Evolutionary conservation across 2,329 filamentous ascomycete species (phyloP).

Genomic region (Trichophyton mentagrophytes): DNA sequence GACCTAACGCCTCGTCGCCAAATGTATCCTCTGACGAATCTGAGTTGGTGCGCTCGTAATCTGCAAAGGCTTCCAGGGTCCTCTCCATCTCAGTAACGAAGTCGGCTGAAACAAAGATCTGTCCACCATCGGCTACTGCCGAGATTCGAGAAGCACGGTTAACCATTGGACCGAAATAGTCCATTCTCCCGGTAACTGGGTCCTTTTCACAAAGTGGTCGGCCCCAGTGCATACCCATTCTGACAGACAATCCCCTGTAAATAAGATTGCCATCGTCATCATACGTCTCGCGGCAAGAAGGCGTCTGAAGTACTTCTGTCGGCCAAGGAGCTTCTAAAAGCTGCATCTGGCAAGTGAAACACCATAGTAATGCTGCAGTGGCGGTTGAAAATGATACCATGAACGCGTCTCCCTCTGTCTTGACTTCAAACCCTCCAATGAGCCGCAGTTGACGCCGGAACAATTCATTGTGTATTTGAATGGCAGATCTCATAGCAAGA

Average conservation of each 20-base stretch:
- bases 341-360: slow-evolving; percentile 80
- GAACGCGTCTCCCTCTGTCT: slow-evolving; percentile 98
- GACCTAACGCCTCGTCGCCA: slow-evolving; percentile 60
- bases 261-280: slow-evolving; percentile 81
- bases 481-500: slow-evolving; percentile 88
- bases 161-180: slow-evolving; percentile 99
- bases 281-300: slow-evolving; percentile 67
- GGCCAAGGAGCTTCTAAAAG: slow-evolving; percentile 88
- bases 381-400: slow-evolving; percentile 98
- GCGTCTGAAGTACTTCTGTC: slow-evolving; percentile 75
- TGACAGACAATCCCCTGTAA: slow-evolving; percentile 84
- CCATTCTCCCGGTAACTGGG: slow-evolving; percentile 94
- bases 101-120: slow-evolving; percentile 92
- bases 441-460: slow-evolving; percentile 87
- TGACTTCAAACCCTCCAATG: slow-evolving; percentile 95
- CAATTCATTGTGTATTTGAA: slow-evolving; percentile 93
- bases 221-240: slow-evolving; percentile 97
- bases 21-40: slow-evolving; percentile 60
- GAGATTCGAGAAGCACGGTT: slow-evolving; percentile 93
- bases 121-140: slow-evolving; percentile 85
- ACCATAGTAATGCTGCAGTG: slow-evolving; percentile 89
- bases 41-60: slow-evolving; percentile 57
- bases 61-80: slow-evolving; percentile 77
- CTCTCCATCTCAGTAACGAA: slow-evolving; percentile 94
- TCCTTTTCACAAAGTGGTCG: slow-evolving; percentile 89